phyloP scores from a whole-genome alignment of 2,329 filamentous ascomycete genomes.

The Pseudocercospora vitis region DNA sequence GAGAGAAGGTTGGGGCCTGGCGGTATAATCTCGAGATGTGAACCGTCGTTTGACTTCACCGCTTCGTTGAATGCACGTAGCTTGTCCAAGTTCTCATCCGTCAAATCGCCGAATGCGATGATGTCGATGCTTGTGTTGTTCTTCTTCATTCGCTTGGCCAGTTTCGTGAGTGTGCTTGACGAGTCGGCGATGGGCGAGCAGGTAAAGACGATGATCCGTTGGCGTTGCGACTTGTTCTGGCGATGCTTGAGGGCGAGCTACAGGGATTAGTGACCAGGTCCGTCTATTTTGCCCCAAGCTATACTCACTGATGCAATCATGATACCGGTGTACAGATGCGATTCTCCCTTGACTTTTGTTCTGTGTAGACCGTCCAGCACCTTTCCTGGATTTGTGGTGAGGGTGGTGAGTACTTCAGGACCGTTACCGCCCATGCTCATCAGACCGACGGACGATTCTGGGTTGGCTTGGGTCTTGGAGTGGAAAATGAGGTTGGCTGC shows the following conservation, averaged over 20 bases:
- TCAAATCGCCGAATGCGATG: slow-evolving; percentile 89
- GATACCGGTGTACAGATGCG: slow-evolving; percentile 88
- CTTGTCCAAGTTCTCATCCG: slow-evolving; percentile 85
- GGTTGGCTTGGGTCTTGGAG: slow-evolving; percentile 90
- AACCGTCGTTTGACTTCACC: slow-evolving; percentile 88
- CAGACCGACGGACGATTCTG: slow-evolving; percentile 92
- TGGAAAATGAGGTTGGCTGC: slow-evolving; percentile 94
- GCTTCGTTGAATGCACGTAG: slow-evolving; percentile 90
- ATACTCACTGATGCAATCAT: slow-evolving; percentile 84
- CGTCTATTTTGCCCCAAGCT: background rate
- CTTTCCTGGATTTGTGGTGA: slow-evolving; percentile 95
- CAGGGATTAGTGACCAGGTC: background rate
- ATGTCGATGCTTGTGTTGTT: slow-evolving; percentile 92
- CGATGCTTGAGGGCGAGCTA: slow-evolving; percentile 95
- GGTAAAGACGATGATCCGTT: slow-evolving; percentile 95
- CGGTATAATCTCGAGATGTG: slow-evolving; percentile 84
- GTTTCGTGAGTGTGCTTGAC: slow-evolving; percentile 80
- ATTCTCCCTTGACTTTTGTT: slow-evolving; percentile 88
- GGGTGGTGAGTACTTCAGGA: slow-evolving; percentile 94
- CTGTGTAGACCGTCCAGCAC: slow-evolving; percentile 88
- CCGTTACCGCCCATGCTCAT: slow-evolving; percentile 96
- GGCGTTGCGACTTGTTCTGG: slow-evolving; percentile 94
- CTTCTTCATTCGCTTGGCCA: slow-evolving; percentile 99
- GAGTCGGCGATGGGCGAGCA: slow-evolving; percentile 90
- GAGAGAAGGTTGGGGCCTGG: slow-evolving; percentile 90